phyloP scores from a whole-genome alignment of 805 yeast genomes.

The Saturnispora silvae region DNA sequence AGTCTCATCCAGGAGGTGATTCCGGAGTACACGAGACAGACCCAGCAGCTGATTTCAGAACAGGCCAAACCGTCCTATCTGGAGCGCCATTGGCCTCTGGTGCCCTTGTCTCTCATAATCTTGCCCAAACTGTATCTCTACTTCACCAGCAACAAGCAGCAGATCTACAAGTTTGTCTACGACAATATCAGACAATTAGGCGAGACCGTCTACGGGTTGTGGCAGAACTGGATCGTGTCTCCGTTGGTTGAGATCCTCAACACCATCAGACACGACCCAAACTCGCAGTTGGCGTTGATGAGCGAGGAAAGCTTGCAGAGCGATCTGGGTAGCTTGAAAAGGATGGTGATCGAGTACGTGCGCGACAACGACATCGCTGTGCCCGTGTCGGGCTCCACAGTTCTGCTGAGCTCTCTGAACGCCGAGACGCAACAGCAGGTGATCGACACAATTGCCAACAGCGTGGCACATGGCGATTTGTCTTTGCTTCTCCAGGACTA shows the following conservation, averaged over 20 bases:
- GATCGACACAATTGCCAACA: constrained; percentile 28
- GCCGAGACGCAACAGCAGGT: constrained; percentile 6
- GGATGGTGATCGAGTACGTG: constrained; percentile 78
- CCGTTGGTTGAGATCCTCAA: constrained; percentile 65
- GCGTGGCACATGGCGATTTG: constrained; percentile 64
- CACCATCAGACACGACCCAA: constrained; percentile 78
- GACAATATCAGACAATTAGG: constrained; percentile 44
- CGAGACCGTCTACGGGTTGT: constrained; percentile 58
- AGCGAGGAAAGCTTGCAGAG: constrained; percentile 69
- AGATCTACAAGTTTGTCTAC: no score
- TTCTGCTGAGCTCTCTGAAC: neutral
- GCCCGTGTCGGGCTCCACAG: neutral
- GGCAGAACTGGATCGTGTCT: constrained; percentile 71
- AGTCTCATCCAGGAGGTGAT: no score
- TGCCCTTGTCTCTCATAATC: no score
- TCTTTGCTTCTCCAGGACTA: constrained; percentile 72
- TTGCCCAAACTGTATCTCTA: no score
- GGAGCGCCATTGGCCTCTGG: no score
- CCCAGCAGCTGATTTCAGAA: no score
- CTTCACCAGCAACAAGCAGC: no score
- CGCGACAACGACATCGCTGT: constrained; percentile 24
- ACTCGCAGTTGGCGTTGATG: constrained; percentile 61
- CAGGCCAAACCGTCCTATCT: no score
- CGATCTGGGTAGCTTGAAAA: constrained; percentile 68
- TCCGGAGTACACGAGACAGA: no score